Evolutionary conservation across 1,139 yeast species (phyloP), one percentile per base, ranked within the genome.

Genomic region (Wickerhamomyces sp.): DNA sequence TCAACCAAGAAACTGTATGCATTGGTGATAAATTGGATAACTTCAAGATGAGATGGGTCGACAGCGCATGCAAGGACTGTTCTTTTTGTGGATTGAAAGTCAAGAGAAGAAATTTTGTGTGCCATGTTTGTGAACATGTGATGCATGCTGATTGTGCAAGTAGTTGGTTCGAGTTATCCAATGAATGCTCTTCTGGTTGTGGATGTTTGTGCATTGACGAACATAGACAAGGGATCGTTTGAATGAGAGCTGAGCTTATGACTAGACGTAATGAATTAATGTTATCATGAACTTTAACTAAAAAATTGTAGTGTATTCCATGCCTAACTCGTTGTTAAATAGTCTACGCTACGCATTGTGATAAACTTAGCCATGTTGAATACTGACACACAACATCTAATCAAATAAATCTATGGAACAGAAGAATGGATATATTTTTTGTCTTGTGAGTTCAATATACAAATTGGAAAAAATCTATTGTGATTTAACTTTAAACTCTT

Each of bases 151-250:
- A 68, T 23, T 89, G 97, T 63, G 94, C 95, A 0, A 60, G 68
- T 12, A 71, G 70, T 36, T 89, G 97, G 97, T 88, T 95, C 89
- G 61, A 59, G 13, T 62, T 57, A 0, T 68, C 66, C 4, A 62
- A 59, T 28, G 87, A 81, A 48, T 89, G 97, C 58, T 82, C 95
- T 0, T 75, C 87, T 40, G 97, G 96, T 0, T 89, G 97, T 61
- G 96, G 96, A 0, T 89, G 97, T 52, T 48, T 57, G 9, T 87
- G 96, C 58, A 57, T 78, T 33, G 60, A 62, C 10, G 26, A 31
- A 11, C 27, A 23, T 13, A 16, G 19, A 10, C 13, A 12, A 18
- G 28, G 30, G 22, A 16, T 15, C n/a, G 15, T 26, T 16, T 13
- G 16, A 18, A 3, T 9, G 13, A 13, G 18, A 22, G 12, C 6